Evolutionary conservation across 2,329 filamentous ascomycete species (phyloP).

Genomic region (Pseudocercospora pini-densiflorae): DNA sequence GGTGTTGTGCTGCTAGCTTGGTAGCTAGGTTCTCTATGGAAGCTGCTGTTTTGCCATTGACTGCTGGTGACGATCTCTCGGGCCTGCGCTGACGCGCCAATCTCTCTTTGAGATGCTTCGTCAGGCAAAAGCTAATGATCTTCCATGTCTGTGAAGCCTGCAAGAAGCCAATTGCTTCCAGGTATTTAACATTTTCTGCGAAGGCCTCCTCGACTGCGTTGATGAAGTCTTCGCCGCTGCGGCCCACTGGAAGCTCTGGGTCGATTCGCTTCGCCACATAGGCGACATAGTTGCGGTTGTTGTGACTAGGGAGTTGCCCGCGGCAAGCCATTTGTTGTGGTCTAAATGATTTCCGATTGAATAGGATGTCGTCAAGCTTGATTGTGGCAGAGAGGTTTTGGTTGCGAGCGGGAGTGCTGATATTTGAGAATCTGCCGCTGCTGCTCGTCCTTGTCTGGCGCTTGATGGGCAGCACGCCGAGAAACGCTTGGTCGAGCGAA

Average conservation of each 20-base stretch:
- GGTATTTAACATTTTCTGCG: conserved; percentile 20
- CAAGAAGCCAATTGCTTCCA: conserved; percentile 43
- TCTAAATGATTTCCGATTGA: conserved; percentile 33
- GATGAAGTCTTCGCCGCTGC: conserved; percentile 19
- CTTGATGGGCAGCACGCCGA: conserved; percentile 45
- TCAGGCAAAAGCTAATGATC: conserved; percentile 57
- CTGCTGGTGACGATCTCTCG: conserved; percentile 11
- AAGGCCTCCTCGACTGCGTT: conserved; percentile 27
- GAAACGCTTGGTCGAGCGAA: conserved; percentile 59
- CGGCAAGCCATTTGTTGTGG: conserved; percentile 35
- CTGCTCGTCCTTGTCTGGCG: conserved; percentile 20
- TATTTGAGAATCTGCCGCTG: conserved; percentile 21
- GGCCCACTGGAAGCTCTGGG: conserved; percentile 10
- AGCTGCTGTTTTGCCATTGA: conserved; percentile 8
- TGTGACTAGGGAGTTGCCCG: conserved; percentile 31
- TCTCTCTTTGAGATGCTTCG: conserved; percentile 52
- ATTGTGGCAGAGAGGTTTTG: conserved; percentile 36
- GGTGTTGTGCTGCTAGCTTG: conserved; percentile 23
- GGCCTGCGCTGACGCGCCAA: conserved; percentile 18
- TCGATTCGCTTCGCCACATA: conserved; percentile 24
- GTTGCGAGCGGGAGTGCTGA: conserved; percentile 16
- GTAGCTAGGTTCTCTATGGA: conserved; percentile 27
- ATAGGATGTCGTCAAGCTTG: conserved; percentile 34
- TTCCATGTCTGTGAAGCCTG: conserved; percentile 64
- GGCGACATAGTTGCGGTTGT: conserved; percentile 23